Base-by-base conservation (phyloP, 2,329 filamentous ascomycete genomes). In the Exophiala viscosa region DNA sequence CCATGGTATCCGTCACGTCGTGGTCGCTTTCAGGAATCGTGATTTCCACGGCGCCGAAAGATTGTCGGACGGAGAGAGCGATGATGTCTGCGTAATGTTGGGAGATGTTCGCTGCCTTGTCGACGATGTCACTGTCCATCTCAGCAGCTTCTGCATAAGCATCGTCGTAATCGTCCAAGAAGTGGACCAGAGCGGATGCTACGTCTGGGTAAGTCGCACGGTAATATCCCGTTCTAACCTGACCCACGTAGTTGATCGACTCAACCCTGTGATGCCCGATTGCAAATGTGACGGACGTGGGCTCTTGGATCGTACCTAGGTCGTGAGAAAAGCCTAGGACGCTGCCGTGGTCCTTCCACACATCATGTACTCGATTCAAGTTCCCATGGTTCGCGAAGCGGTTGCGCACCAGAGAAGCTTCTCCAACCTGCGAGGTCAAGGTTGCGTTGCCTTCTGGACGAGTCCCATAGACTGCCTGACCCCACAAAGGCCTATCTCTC, bases 71-170 rank as follows among this genome's bases (percentile, higher is more conserved):
- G 4, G 71, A 73, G 28, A 74, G 54, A 18, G 69, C 64, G 14
- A 74, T 63, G 14, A 74, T 72, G 41, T 73, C 69, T 3, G 70
- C 65, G 48, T 75, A 75, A 36, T 73, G 71, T 18, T 62, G 55
- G 1, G 70, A 68, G 9, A 44, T 44, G 17, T 32, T 44, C 7
- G 28, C 20, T 1, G 66, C 71, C 6, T 65, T 61, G 1, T 61
- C 56, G 15, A 60, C 64, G 6, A 69, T 65, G 41, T 66, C 64
- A 2, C 55, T 44, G 45, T 74, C 70, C 10, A 73, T 59, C 1
- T 55, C 45, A 5, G 52, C 39, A 2, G 70, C 70, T 55, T 74
- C 70, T 4, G 54, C 53, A 15, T 66, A 57, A 5, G 72, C 71
- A 50, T 63, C 64, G 10, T 54, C 58, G 48, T 73, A 73, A 53